Evolutionary conservation across 177 flowering plant species (phyloP), one percentile per base, ranked within the genome.

Genomic region (Vitis hybrid): DNA sequence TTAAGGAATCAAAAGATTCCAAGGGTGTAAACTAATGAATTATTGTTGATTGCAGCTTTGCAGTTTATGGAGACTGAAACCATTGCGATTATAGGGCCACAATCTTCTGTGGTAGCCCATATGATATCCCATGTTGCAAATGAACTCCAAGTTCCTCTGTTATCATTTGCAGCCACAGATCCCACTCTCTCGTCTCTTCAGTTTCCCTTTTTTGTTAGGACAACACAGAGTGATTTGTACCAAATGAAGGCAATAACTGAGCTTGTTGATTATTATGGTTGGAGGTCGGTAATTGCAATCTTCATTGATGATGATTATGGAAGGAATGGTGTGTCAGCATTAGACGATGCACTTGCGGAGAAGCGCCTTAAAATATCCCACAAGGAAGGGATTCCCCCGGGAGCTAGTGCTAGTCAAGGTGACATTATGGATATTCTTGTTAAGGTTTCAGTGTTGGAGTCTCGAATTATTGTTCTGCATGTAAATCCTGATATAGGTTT

Each of bases 231-330:
- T 69, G 92, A 89, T 80, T 45, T 77, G 15, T 83, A 72, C 73
- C 93, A 91, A 73, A 91, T 91, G 97, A 58, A 80, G 52, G 97
- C 96, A 2, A 70, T 92, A 39, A 88, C 97, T 18, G 90, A 91
- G 62, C 72, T 88, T 50, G 80, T 92, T 26, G 78, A 73, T 49
- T 72, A 82, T 57, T 92, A 79, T 79, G 86, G 81, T 45, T 92
- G 90, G 91, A 88, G 76, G 70, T 81, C 81, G 49, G 89, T 90
- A 1, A 81, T 83, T 70, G 93, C 86, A 5, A 71, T 92, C 12
- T 92, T 65, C 65, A 57, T 78, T 3, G 96, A 90, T 72, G 90
- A 92, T 73, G 94, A 88, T 55, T 76, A 81, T 59, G 91, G 94
- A 18, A 71, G 96, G 18, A 89, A 85, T 75, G 91, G 88, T 3